Conservation (phyloP, 768 basidiomycete genomes). For the Cyathus striatus region DNA sequence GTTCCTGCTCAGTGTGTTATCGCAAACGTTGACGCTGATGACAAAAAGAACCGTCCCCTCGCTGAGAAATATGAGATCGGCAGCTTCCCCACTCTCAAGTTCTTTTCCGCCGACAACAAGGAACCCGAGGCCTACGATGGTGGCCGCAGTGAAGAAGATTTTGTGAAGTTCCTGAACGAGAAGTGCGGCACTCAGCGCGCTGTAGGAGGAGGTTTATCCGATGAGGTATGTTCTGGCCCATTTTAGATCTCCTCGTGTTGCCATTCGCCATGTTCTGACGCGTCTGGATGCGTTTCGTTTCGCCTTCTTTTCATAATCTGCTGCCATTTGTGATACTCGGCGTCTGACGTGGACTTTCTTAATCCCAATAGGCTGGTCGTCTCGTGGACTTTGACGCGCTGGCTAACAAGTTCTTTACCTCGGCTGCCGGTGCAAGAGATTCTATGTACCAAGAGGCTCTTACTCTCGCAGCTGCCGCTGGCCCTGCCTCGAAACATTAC, state of each 20-base stretch:
- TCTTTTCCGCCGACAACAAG: constrained; percentile 76
- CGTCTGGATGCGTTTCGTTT: too few relatives aligned
- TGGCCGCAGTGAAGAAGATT: constrained; percentile 66
- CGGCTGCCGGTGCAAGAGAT: constrained; percentile 49
- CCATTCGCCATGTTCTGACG: constrained; percentile 7
- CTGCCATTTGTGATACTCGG: background rate
- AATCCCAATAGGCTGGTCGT: constrained; percentile 67
- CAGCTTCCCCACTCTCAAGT: constrained; percentile 93
- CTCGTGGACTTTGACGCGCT: constrained; percentile 70
- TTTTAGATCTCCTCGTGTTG: constrained; percentile 1
- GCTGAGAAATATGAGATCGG: constrained; percentile 66
- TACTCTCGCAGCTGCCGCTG: constrained; percentile 42
- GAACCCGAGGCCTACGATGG: constrained; percentile 63
- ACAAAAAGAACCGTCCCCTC: constrained; percentile 68
- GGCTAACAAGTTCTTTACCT: constrained; percentile 69
- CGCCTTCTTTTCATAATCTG: background rate
- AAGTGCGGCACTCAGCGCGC: constrained; percentile 84
- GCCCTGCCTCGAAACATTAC: constrained; percentile 68
- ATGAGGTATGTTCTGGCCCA: constrained; percentile 35
- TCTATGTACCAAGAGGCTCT: constrained; percentile 65
- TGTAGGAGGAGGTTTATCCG: constrained; percentile 75
- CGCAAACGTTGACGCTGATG: constrained; percentile 89
- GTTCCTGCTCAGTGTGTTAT: constrained; percentile 68
- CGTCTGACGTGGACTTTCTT: background rate
- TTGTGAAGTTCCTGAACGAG: constrained; percentile 78